Base-by-base conservation (phyloP, 2,329 filamentous ascomycete species). In the Monosporascus sp. region DNA sequence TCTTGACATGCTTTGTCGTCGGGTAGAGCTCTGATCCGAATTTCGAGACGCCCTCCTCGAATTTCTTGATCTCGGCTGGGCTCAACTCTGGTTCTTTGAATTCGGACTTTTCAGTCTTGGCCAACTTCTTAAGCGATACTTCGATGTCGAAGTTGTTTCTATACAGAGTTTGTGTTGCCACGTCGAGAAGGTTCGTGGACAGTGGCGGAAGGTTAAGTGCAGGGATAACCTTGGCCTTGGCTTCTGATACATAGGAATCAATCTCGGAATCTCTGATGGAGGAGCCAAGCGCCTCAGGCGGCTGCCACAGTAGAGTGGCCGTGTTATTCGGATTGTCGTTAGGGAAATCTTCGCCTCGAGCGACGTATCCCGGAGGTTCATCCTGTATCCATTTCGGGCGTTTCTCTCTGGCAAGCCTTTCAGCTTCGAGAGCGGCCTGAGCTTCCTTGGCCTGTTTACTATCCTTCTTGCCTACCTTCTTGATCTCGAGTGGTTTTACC, bases 311-410 rank as follows among this genome's bases (percentile, higher is more conserved):
- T 6, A 91, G 71, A 49, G 84, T 85, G 11, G 90, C 84, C 0
- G 92, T 96, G 62, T 86, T 87, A 46, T 81, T 82, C 11, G 87
- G 81, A 65, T 95, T 88, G 57, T 88, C 82, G 59, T 87, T 77
- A 63, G 80, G 70, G 69, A 80, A 67, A 67, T 97, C 93, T 61
- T 92, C 88, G 26, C 94, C 94, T 55, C 94, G 87, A 50, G 81
- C 81, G 19, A 95, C 80, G 67, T 95, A 99, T 7, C 94, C 94
- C 3, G 82, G 73, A 0, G 94, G 94, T 68, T 94, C 90, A 63
- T 97, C 94, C 74, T 95, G 86, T 35, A 97, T 81, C 91, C 91
- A 97, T 70, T 92, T 94, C 1, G 93, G 93, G 20, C 92, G 86
- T 58, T 87, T 90, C 52, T 91, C 90, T 56, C 86, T 85, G 59